Evolutionary conservation across 345 rosid species (phyloP), one percentile per base, ranked within the genome.

Genomic region (Moringa oleifera): DNA sequence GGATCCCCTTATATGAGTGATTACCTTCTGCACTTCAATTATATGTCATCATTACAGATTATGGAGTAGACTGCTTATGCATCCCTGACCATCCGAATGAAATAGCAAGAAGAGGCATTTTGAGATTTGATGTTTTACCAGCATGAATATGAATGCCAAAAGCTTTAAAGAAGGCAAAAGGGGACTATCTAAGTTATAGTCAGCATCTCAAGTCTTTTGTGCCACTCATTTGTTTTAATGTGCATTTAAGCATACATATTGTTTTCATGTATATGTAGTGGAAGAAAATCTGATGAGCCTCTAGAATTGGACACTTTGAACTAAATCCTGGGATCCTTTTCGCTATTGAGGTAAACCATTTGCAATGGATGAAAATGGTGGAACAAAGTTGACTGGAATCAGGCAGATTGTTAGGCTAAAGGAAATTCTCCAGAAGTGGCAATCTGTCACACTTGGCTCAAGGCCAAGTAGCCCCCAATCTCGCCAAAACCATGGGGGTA

Each of bases 361-460:
- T 16, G 70, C 62, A 19, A 88, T 86, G 98, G 95, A 89, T 24
- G 96, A 76, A 23, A 71, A 73, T 57, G 81, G 86, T 63, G 74
- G 73, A 46, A 67, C 53, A 37, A 90, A 85, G 86, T 49, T 86
- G 73, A 82, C 76, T 0, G 95, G 99, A 61, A 90, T 90, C 70
- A 58, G 85, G 60, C 95, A 88, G 84, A 88, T 94, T 18, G 90
- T 86, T 51, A 75, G 81, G 79, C 82, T 90, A 4, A 94, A 88
- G 75, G 97, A 85, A 73, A 71, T 94, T 59, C 76, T 94, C 69
- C 90, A 88, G n/a, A 90, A 84, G 78, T 94, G 99, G 97, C 97
- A 88, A 70, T 72, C 86, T 52, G 88, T 88, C 23, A 73, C 97
- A 0, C 58, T 86, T 57, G 81, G 78, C 19, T 55, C 85, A 7